Evolutionary conservation across 2,329 filamentous ascomycete genomes (phyloP).

Genomic region (Aspergillus texensis): DNA sequence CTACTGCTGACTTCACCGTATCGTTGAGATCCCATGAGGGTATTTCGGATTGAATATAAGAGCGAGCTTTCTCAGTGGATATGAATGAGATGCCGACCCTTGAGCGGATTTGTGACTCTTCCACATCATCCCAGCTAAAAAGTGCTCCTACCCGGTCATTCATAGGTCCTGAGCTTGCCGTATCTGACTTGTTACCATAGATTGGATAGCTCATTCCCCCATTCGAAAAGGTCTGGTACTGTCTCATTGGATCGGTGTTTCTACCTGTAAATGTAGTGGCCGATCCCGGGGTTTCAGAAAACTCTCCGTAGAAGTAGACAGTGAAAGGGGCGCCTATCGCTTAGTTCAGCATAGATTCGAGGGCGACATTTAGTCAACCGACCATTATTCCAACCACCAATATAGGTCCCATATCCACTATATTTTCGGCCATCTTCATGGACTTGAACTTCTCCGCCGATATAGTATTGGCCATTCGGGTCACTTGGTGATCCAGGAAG

Average conservation of each 20-base stretch:
- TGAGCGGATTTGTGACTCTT: constrained; percentile 56
- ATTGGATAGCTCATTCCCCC: constrained; percentile 60
- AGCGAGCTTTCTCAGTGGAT: constrained; percentile 64
- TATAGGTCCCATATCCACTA: constrained; percentile 51
- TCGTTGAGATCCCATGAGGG: constrained; percentile 63
- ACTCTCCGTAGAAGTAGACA: constrained; percentile 50
- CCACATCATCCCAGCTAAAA: constrained; percentile 61
- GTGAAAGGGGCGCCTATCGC: constrained; percentile 41
- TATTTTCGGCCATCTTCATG: constrained; percentile 45
- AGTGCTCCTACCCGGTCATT: constrained; percentile 60
- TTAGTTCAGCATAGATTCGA: constrained; percentile 3
- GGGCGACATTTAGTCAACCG: neutral
- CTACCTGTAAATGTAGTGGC: constrained; percentile 41
- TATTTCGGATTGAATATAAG: constrained; percentile 67
- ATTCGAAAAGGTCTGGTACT: constrained; percentile 57
- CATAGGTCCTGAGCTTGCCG: constrained; percentile 58
- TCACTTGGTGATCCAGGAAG: constrained; percentile 47
- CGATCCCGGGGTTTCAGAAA: constrained; percentile 39
- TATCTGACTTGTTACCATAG: constrained; percentile 51
- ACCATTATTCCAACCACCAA: constrained; percentile 50
- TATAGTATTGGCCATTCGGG: constrained; percentile 45
- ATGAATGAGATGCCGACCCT: constrained; percentile 71
- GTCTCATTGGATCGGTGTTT: constrained; percentile 39
- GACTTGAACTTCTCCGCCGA: constrained; percentile 43
- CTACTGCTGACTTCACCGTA: constrained; percentile 54